Evolutionary conservation across 345 rosid genomes (phyloP).

Genomic region (Sonneratia caseolaris): DNA sequence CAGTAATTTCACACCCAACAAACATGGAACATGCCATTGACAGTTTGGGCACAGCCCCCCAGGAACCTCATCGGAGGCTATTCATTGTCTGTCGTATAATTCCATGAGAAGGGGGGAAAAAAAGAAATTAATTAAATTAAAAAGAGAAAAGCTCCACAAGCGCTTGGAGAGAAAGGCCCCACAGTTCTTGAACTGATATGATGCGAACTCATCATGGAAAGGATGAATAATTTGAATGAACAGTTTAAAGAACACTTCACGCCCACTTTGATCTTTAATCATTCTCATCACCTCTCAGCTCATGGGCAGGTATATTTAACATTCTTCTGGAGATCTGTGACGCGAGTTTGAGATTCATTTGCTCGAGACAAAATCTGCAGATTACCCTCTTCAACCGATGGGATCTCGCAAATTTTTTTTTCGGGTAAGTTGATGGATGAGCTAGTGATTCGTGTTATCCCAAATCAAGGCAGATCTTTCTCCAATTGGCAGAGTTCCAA

Average conservation of each 20-base stretch:
- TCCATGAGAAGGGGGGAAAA: background rate
- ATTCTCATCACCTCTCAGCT: background rate
- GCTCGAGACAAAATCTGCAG: slow-evolving; percentile 15
- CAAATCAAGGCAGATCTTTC: slow-evolving; percentile 16
- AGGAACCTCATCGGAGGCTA: slow-evolving; percentile 9
- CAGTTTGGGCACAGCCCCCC: slow-evolving; percentile 7
- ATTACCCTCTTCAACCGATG: slow-evolving; percentile 14
- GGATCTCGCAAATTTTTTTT: slow-evolving; percentile 2
- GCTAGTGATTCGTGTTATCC: slow-evolving; percentile 13
- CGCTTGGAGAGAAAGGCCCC: background rate
- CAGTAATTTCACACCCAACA: background rate
- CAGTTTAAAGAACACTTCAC: background rate
- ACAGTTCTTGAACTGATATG: background rate
- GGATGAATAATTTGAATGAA: background rate
- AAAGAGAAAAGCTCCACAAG: background rate
- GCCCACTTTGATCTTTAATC: slow-evolving; percentile 3
- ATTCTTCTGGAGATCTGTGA: slow-evolving; percentile 3
- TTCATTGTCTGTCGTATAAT: background rate
- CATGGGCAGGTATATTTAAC: background rate
- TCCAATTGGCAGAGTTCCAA: background rate
- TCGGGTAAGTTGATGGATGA: slow-evolving; percentile 9
- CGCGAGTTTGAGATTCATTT: slow-evolving; percentile 15
- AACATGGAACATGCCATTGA: slow-evolving; percentile 16
- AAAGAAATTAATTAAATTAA: no score
- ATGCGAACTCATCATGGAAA: background rate